Conservation (phyloP, 2,329 filamentous ascomycete species). For the Lasiodiplodia sp. region DNA sequence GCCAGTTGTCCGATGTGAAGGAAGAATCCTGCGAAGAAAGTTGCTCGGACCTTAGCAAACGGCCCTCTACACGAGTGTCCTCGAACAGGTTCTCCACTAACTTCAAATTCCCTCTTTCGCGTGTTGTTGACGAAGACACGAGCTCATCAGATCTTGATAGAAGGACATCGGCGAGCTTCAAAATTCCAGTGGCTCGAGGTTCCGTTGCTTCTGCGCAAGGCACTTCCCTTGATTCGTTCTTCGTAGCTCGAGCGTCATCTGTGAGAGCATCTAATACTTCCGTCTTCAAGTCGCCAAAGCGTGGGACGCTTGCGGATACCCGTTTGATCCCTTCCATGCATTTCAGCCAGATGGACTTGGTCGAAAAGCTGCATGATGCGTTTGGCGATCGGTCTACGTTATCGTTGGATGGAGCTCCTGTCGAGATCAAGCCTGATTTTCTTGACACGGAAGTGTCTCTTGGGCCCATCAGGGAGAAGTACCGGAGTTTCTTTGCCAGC, state of each 20-base stretch:
- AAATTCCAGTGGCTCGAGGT: conserved; percentile 34
- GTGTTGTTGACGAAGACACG: conserved; percentile 9
- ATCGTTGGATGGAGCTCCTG: conserved; percentile 22
- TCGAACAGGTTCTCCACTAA: conserved; percentile 38
- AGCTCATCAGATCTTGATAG: conserved; percentile 17
- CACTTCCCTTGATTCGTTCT: conserved; percentile 20
- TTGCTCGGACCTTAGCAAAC: conserved; percentile 26
- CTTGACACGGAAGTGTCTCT: conserved; percentile 32
- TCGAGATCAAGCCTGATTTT: conserved; percentile 33
- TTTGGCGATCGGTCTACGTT: conserved; percentile 42
- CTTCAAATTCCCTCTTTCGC: conserved; percentile 37
- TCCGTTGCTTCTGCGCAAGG: conserved; percentile 1
- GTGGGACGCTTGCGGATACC: conserved; percentile 35
- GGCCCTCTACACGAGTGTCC: conserved; percentile 44
- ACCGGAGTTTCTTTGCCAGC: conserved; percentile 54
- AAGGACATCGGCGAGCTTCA: conserved; percentile 28
- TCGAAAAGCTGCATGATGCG: conserved; percentile 55
- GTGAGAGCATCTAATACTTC: conserved; percentile 11
- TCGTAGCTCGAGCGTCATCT: conserved; percentile 13
- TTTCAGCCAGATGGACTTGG: conserved; percentile 56
- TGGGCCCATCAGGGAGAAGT: conserved; percentile 52
- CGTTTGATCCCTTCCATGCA: conserved; percentile 56
- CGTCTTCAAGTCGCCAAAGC: conserved; percentile 19
- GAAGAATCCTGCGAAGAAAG: conserved; percentile 57
- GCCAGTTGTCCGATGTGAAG: conserved; percentile 54